Conservation (phyloP, 768 basidiomycete species). For the Leucogyrophana mollusca region DNA sequence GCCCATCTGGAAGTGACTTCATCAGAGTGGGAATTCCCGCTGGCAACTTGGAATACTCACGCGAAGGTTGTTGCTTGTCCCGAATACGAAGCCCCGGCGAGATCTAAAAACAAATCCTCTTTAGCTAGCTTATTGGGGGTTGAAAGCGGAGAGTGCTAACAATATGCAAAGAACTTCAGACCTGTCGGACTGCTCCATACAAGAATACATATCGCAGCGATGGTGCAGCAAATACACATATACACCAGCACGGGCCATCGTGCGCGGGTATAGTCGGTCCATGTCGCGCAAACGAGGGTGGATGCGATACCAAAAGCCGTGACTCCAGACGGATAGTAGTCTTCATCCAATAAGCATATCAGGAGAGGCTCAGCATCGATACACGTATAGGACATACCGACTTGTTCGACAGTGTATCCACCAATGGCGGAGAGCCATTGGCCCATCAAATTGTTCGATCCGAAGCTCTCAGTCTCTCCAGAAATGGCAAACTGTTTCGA, state of each 20-base stretch:
- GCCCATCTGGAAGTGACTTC: slow-evolving; percentile 52
- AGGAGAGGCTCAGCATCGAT: not conserved
- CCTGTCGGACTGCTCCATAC: slow-evolving; percentile 58
- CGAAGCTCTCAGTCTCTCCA: slow-evolving; percentile 67
- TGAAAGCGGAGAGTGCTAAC: slow-evolving; percentile 32
- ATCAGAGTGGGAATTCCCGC: slow-evolving; percentile 1
- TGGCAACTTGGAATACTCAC: slow-evolving; percentile 31
- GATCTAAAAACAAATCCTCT: slow-evolving; percentile 30
- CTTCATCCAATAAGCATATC: slow-evolving; percentile 25
- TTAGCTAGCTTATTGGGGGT: too few species aligned
- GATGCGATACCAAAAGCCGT: slow-evolving; percentile 66
- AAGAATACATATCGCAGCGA: slow-evolving; percentile 56
- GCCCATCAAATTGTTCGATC: slow-evolving; percentile 72
- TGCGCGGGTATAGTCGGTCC: slow-evolving; percentile 57
- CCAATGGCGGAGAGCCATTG: slow-evolving; percentile 66
- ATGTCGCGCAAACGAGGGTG: slow-evolving; percentile 58
- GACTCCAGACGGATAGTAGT: slow-evolving; percentile 61
- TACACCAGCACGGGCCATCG: slow-evolving; percentile 68
- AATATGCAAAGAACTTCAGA: slow-evolving; percentile 78
- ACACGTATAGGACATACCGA: slow-evolving; percentile 34
- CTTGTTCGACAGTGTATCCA: slow-evolving; percentile 62
- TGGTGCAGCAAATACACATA: slow-evolving; percentile 55
- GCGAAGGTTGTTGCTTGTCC: slow-evolving; percentile 79
- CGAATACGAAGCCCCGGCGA: slow-evolving; percentile 66
- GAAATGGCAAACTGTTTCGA: slow-evolving; percentile 55